Base-by-base conservation (phyloP, 371 early-diverging fungal genomes). In the Syncephalastrum contaminatum region DNA sequence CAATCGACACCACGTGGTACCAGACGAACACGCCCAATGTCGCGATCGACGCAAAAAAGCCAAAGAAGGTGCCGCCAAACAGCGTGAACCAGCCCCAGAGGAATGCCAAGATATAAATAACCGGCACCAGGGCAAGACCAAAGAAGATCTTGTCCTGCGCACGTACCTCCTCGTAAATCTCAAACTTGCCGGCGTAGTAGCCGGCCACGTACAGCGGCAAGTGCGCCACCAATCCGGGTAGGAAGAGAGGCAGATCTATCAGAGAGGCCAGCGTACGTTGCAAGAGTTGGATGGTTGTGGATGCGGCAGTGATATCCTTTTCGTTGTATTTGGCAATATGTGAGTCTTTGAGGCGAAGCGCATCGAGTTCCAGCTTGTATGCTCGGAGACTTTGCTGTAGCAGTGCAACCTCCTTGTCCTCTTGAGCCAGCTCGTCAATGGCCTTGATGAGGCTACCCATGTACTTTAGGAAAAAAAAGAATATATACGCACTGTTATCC, bases 71-170 rank as follows among this genome's bases (percentile, higher is more conserved):
- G 3, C 69, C 71, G 20, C 63, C 68, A 55, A 77, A 76, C 12
- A 74, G 49, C 14, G 54, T 50, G 43, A 57, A 58, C 82, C 80
- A 82, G 4, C 63, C 70, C 67, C 69, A 75, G 15, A 73, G 44
- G 49, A 82, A 77, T 0, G 74, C 50, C 0, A 55, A n/a, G 10
- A 73, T 20, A 41, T 79, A 82, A 15, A 74, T 72, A 4, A 77
- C 53, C 4, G 75, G 78, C 0, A 77, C 67, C 3, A 82, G 48
- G 1, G 63, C 56, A 40, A 79, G 51, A 1, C 75, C 73, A 24
- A 70, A 67, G 22, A 77, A 65, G 25, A 81, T 79, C 54, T 84
- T 84, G 64, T 75, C 74, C 50, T 84, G 84, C 14, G 84, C 84
- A 20, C 71, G 66, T 2, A 71, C 75, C 58, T 84, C 84, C 59